phyloP scores from a whole-genome alignment of 75 land plant species.

The Pseudotsuga menziesii region DNA sequence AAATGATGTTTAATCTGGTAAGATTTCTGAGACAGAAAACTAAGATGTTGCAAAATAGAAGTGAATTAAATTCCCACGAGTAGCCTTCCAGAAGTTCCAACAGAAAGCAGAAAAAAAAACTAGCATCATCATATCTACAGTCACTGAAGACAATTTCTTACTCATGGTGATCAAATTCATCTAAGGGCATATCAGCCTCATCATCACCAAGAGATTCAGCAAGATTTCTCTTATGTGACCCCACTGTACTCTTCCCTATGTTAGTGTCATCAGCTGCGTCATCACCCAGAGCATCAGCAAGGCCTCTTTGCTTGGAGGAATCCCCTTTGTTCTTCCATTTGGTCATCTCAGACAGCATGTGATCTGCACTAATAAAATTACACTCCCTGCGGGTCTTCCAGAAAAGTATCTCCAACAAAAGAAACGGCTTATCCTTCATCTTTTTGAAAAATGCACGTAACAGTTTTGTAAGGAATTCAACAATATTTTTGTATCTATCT shows the following conservation, averaged over 20 bases:
- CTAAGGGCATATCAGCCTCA: slow-evolving; percentile 46
- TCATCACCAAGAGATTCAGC: slow-evolving; percentile 86
- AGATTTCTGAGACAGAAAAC: not conserved
- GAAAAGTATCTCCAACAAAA: slow-evolving; percentile 88
- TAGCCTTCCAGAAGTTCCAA: not conserved
- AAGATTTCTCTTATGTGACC: slow-evolving; percentile 30
- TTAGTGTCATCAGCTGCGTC: slow-evolving; percentile 29
- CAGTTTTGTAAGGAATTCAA: slow-evolving; percentile 61
- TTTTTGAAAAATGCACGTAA: slow-evolving; percentile 65
- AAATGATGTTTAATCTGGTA: not conserved
- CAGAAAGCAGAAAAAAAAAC: not conserved
- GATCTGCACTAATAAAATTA: slow-evolving; percentile 58
- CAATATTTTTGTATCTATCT: slow-evolving; percentile 61
- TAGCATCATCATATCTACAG: not conserved
- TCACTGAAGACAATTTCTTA: slow-evolving; percentile 15
- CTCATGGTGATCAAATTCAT: slow-evolving; percentile 20
- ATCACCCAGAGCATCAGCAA: slow-evolving; percentile 19
- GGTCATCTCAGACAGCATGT: slow-evolving; percentile 33
- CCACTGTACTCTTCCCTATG: slow-evolving; percentile 9
- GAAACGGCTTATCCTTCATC: slow-evolving; percentile 75
- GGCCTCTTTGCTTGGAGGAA: not conserved
- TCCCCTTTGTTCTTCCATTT: slow-evolving; percentile 21
- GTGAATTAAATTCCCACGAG: not conserved
- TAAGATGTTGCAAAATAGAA: slow-evolving; percentile 3
- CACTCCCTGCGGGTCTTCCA: slow-evolving; percentile 90